Evolutionary conservation across 805 yeast species (phyloP), one percentile per base, ranked within the genome.

Genomic region (Ogataea sp.): DNA sequence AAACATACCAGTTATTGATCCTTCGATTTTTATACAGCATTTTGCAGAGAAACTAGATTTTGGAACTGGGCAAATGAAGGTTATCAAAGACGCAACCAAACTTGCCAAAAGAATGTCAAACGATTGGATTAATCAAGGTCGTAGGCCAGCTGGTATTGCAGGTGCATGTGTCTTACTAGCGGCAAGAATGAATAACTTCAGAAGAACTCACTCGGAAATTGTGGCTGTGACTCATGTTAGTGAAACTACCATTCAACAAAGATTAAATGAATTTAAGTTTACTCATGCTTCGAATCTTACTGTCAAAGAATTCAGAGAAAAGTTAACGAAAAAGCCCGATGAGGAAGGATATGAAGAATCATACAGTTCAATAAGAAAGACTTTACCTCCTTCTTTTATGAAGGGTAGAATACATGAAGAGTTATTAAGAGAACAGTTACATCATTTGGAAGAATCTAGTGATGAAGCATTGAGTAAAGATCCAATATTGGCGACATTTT

Each of bases 71-170:
- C 76, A 73, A 43, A 68, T 79, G 29, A 80, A 80, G 49, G 96
- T 93, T 13, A 80, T 85, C 34, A 75, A 73, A 43, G 99, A 93
- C 59, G 97, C 98, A 0, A 80, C 80, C 6, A 76, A 80, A 50
- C 63, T 93, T 18, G 95, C 96, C 0, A 85, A 78, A 54, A 70
- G 96, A 48, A 93, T 93, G 99, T 71, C 89, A 13, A 75, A 78
- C 32, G 97, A 93, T 54, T 93, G 97, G 97, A 83, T 93, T 49
- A 85, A 81, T 56, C 95, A 87, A 61, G 99, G 99, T 20, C 74
- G 99, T 55, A 71, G 97, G 45, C 98, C 99, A 0, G 97, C 98
- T 0, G 98, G 99, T 52, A 78, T 93, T 39, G 98, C 98, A 0
- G 99, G 97, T 18, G 98, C 98, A 0, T 88, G 97, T 61, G 68